Evolutionary conservation across 192 early-diverging fungal species (phyloP).

Genomic region (Coemansia sp.): DNA sequence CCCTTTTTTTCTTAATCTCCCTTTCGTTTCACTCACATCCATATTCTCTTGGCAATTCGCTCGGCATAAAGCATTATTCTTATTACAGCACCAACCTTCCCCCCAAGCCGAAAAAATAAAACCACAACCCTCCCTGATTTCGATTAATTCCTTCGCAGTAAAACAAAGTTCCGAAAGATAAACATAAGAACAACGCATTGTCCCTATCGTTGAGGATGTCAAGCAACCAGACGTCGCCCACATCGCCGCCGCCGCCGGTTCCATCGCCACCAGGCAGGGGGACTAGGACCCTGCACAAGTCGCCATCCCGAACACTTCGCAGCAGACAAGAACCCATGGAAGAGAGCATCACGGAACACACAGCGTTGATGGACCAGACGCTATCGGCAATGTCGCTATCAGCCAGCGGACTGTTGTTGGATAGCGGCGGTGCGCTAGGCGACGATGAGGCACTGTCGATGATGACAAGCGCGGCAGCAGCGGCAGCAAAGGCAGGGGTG

Average conservation of each 20-base stretch:
- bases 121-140: too few species aligned
- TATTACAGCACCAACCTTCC: too few species aligned
- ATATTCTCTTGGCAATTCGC: too few species aligned
- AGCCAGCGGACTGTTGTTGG: conserved; percentile 10
- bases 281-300: conserved; percentile 7
- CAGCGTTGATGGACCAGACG: conserved; percentile 9
- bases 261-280: conserved; percentile 1
- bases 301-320: conserved; percentile 28
- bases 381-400: conserved; percentile 18
- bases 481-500: conserved; percentile 26
- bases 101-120: too few species aligned
- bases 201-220: not conserved
- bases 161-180: not conserved
- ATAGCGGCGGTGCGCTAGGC: not conserved
- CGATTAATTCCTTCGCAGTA: too few species aligned
- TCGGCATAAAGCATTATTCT: too few species aligned
- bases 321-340: not conserved
- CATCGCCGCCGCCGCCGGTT: conserved; percentile 21
- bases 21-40: not conserved
- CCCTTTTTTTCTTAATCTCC: not conserved
- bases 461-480: conserved; percentile 20
- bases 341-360: conserved; percentile 4
- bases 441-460: conserved; percentile 36
- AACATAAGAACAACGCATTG: too few species aligned
- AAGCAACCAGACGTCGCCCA: conserved; percentile 11